Evolutionary conservation across 345 rosid genomes (phyloP), one percentile per base, ranked within the genome.

Genomic region (Euphorbia lathyris): DNA sequence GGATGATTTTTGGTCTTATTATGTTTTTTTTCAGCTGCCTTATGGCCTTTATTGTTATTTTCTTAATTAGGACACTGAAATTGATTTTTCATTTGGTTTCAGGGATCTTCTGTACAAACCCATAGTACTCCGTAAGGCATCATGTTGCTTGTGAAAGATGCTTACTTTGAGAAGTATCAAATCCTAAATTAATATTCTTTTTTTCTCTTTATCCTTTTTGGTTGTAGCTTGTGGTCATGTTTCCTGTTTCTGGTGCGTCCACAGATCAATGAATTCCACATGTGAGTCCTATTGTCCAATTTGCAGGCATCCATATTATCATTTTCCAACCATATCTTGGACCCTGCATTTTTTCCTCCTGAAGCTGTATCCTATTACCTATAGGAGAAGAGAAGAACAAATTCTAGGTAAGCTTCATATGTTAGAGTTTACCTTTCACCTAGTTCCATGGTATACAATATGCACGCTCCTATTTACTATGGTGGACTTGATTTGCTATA

Each of bases 31-130:
- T 5, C 52, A 7, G 51, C 11, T 45, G 1, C n/a, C 60, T 5
- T n/a, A 4, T 34, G 29, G 12, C 52, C 17, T 6, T 25, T 50
- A 7, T 0, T 11, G 10, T 58, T 61, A 20, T 52, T 61, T 14
- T 12, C 12, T 34, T 62, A 38, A 45, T 4, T 30, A 56, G 29
- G 58, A 60, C 69, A 22, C 63, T 56, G 47, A 63, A 17, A 30
- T 19, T 52, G 34, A 32, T 62, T 45, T 32, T 64, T 47, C 51
- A 42, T 58, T 63, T 17, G 57, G 66, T 62, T 76, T 74, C 90
- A 93, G 98, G 90, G 97, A 91, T 45, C 96, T 93, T 81, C 81
- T 93, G 34, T 85, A 84, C 87, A 93, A 91, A 80, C 98, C 98
- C 19, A 74, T 89, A 20, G 88, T 90, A 73, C 75, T 90, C 50